Base-by-base conservation (phyloP, 768 basidiomycete species). In the Amanita inopinata region DNA sequence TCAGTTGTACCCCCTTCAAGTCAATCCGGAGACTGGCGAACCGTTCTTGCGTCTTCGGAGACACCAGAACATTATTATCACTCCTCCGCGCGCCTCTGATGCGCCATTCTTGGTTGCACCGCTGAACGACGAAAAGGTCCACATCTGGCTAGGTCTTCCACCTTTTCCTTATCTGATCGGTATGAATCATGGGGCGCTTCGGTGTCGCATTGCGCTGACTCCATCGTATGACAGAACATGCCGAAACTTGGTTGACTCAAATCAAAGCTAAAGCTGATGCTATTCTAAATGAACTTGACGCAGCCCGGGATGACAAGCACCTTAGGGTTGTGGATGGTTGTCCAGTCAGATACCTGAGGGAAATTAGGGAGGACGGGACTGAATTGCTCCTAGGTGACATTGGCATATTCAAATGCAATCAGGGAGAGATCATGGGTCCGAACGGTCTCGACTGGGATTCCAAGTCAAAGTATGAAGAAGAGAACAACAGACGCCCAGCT, bases 41-140 rank as follows among this genome's bases (percentile, higher is more conserved):
- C 70, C 69, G 1, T 78, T 72, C 51, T 60, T 80, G 10, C 73
- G 71, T 19, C 65, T 81, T 33, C 61, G 67, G 3, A 49, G 57
- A 23, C 75, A 75, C 22, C 60, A 63, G 38, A 65, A 70, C 46
- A 72, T 80, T 39, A 69, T 79, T 46, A 43, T 79, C 30, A 79
- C 77, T 1, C 67, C 76, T 14, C 70, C 69, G 8, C 73, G 78
- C 22, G 33, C 52, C 18, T 57, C 54, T 27, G 76, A 80, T 49
- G 64, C 58, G 14, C 55, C 60, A 8, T 41, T 45, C 12, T 39
- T 63, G 11, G 55, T 61, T 15, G 53, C 59, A 2, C 53, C 67
- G 36, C 47, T 77, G 51, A 78, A 77, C 43, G 70, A 81, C 41
- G 49, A 51, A 12, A 45, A 47, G 6, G 63, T 81, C 4, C 65